A percentile compares a stretch with the other conserved stretches of the same genome.
These are phyloP conservation scores for Leccinum rimulosum DNA, from an alignment of 768 basidiomycete genomes.

Conservation along the genomic window DNA sequence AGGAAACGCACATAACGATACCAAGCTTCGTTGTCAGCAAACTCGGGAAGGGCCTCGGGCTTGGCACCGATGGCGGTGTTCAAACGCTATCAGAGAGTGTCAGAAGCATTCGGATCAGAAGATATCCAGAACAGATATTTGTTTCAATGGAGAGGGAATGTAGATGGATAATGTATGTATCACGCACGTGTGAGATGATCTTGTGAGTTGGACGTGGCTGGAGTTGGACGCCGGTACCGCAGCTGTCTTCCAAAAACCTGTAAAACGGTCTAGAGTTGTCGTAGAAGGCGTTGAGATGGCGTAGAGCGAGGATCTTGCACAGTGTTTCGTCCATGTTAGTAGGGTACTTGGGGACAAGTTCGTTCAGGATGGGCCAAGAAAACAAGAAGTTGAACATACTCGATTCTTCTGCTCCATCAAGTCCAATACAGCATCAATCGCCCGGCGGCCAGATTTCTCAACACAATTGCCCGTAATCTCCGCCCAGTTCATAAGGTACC, in stretches of 20 bases:
- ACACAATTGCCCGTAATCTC: background rate
- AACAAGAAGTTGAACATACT: conserved; percentile 8
- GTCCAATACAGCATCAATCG: conserved; percentile 1
- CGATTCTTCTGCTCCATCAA: conserved; percentile 15
- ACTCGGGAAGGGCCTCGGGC: conserved; percentile 33
- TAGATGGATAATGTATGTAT: conserved; percentile 4
- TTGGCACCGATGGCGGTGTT: conserved; percentile 30
- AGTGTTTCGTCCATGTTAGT: background rate
- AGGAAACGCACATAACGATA: conserved; percentile 29
- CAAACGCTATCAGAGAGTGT: conserved; percentile 17
- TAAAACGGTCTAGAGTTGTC: conserved; percentile 41
- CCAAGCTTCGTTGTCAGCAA: conserved; percentile 36
- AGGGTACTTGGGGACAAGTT: conserved; percentile 13
- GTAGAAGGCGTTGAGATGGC: conserved; percentile 28
- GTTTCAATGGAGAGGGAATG: background rate
- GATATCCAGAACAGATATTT: background rate
- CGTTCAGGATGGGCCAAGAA: background rate
- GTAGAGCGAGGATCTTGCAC: background rate
- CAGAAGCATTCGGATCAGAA: background rate
- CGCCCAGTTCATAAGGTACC: conserved; percentile 50
- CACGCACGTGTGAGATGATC: conserved; percentile 41
- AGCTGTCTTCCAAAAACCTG: conserved; percentile 28
- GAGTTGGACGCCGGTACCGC: conserved; percentile 17
- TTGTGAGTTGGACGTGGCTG: conserved; percentile 29
- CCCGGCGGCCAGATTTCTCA: conserved; percentile 6